Evolutionary conservation across 2,329 filamentous ascomycete genomes (phyloP), one percentile per base, ranked within the genome.

Genomic region (Cytospora piceicola): DNA sequence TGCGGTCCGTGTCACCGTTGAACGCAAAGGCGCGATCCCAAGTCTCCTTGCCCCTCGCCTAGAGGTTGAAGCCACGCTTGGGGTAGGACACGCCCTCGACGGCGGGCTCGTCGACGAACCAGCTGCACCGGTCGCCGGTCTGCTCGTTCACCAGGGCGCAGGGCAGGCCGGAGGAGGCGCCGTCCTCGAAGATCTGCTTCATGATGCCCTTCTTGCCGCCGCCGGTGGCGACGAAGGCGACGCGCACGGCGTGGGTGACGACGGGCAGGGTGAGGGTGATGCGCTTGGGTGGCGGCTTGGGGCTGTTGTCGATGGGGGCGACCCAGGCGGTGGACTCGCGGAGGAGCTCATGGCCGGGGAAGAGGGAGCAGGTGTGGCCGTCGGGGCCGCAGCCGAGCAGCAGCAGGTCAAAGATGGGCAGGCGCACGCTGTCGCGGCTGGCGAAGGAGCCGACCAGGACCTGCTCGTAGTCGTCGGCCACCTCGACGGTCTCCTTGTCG

Each of bases 321-420:
- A 98, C 93, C 95, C 95, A 99, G 62, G 94, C 93, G 73, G 89
- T 90, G 42, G 87, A 87, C 81, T 98, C 94, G 70, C 93, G 88
- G 71, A 98, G 85, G 62, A 98, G 85, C 66, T 90, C 86, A 76
- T 97, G 94, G 63, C 90, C 90, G 6, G 95, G 95, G 83, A 99
- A 99, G 61, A 99, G 83, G 72, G 91, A 95, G 88, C 95, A 98
- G 39, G 95, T 98, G 81, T 99, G 95, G 61, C 95, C 95, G 77
- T 98, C 95, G 17, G 95, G 94, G 0, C 95, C 95, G 76, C 92
- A 96, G 73, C 95, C 95, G 52, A 99, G 88, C 52, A 99, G 87
- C 63, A 99, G 84, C 61, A 99, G 86, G 77, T 99, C 95, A 77
- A 98, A 99, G 74, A 97, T 91, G 71, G 95, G 95, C 55, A 97